Conservation (phyloP, 352 stramenopile genomes). For the Pythium utonaiense region DNA sequence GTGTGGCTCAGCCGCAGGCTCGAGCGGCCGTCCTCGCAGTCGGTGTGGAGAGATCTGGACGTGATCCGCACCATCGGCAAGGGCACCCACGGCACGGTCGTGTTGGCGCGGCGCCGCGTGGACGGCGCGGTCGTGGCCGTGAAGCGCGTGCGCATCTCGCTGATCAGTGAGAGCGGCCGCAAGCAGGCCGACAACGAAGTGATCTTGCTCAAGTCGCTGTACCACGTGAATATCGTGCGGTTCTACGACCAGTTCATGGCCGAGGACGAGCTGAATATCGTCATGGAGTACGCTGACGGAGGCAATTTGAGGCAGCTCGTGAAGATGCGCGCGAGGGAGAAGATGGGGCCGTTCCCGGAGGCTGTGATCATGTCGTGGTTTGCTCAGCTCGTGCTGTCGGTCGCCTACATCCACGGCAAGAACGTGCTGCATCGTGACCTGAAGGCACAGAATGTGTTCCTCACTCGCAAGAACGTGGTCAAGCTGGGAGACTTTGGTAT, state of each 20-base stretch:
- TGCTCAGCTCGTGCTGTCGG: constrained; percentile 76
- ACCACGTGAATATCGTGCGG: constrained; percentile 88
- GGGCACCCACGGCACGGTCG: constrained; percentile 81
- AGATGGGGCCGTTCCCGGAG: constrained; percentile 82
- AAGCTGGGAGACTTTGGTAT: constrained; percentile 89
- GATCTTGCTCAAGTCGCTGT: constrained; percentile 85
- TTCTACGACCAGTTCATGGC: constrained; percentile 89
- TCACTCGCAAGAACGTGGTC: constrained; percentile 84
- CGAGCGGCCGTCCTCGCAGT: constrained; percentile 59
- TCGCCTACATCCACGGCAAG: constrained; percentile 87
- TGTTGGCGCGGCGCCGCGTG: constrained; percentile 68
- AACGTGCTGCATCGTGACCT: constrained; percentile 87
- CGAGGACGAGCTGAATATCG: constrained; percentile 86
- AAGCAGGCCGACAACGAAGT: constrained; percentile 89
- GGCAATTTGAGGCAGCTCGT: constrained; percentile 83
- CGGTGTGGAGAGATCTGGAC: constrained; percentile 84
- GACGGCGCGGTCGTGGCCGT: constrained; percentile 82
- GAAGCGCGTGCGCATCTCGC: constrained; percentile 76
- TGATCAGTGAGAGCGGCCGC: constrained; percentile 79
- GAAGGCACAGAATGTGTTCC: constrained; percentile 87
- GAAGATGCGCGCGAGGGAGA: constrained; percentile 71
- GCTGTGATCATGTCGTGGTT: constrained; percentile 87
- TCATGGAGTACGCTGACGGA: constrained; percentile 86
- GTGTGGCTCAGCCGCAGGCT: constrained; percentile 79
- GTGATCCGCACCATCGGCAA: constrained; percentile 86